phyloP scores from a whole-genome alignment of 1,139 yeast genomes.

The Pneumocystis sp. region DNA sequence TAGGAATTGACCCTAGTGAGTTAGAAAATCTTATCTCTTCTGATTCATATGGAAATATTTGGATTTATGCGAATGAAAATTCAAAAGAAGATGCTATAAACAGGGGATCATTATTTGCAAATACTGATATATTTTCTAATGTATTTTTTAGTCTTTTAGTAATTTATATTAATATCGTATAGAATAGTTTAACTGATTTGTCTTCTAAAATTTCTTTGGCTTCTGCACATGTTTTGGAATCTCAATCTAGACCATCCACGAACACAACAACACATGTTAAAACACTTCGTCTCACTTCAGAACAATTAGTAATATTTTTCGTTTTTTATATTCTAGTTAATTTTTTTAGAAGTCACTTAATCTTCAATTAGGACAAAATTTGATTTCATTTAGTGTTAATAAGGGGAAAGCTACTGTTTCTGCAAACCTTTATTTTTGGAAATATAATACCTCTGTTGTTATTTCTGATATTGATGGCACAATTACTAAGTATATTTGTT shows the following conservation, averaged over 20 bases:
- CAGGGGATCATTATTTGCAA: not conserved
- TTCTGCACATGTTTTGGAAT: not conserved
- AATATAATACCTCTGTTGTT: conserved; percentile 70
- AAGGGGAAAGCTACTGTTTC: conserved; percentile 65
- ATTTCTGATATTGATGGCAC: conserved; percentile 98
- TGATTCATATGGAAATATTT: conserved; percentile 59
- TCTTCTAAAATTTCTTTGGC: conserved; percentile 13
- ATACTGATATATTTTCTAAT: not conserved
- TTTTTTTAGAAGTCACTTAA: conserved; percentile 37
- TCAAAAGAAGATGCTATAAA: conserved; percentile 16
- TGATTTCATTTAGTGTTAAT: conserved; percentile 60
- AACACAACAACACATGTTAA: conserved; percentile 37
- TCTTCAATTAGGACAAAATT: conserved; percentile 66
- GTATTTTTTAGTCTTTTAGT: not conserved
- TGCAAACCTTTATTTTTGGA: conserved; percentile 74
- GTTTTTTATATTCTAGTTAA: not conserved
- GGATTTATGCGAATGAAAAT: conserved; percentile 37
- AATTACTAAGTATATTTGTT: conserved; percentile 45
- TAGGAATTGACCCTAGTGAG: conserved; percentile 25
- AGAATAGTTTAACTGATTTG: not conserved
- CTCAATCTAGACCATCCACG: conserved; percentile 12
- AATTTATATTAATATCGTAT: not conserved
- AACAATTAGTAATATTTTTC: conserved; percentile 37
- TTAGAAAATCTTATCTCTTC: conserved; percentile 35
- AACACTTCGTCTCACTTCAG: conserved; percentile 80